These are phyloP conservation scores for Solanum etuberosum DNA, from an alignment of 257 asterid species.

Conservation along the genomic window DNA sequence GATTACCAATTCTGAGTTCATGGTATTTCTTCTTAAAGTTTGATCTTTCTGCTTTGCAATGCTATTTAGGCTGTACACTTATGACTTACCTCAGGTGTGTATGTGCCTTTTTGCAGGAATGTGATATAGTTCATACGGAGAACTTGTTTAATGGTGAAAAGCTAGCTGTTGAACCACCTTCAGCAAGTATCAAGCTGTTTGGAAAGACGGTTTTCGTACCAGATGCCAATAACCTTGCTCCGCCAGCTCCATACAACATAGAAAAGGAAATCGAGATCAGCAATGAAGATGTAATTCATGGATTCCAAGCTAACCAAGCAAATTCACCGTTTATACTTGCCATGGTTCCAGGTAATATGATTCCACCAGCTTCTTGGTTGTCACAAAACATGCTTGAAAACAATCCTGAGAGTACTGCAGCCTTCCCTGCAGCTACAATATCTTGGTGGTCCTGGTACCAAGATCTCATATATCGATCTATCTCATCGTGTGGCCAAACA, in stretches of 20 bases:
- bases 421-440: slow-evolving; percentile 2
- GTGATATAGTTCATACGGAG: slow-evolving; percentile 33
- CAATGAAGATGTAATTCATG: slow-evolving; percentile 1
- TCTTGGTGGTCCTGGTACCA: slow-evolving; percentile 43
- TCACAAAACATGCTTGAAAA: slow-evolving; percentile 14
- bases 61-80: background rate
- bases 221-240: slow-evolving; percentile 22
- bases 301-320: slow-evolving; percentile 1
- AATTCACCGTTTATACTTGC: slow-evolving; percentile 22
- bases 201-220: slow-evolving; percentile 52
- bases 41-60: background rate
- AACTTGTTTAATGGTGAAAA: slow-evolving; percentile 24
- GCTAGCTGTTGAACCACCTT: slow-evolving; percentile 16
- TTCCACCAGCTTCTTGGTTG: slow-evolving; percentile 14
- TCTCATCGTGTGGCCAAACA: slow-evolving; percentile 14
- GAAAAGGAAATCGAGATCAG: slow-evolving; percentile 7
- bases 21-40: slow-evolving; percentile 16
- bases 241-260: slow-evolving; percentile 5
- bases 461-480: slow-evolving; percentile 20
- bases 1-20: slow-evolving; percentile 5
- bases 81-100: background rate
- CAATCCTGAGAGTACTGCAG: slow-evolving; percentile 10
- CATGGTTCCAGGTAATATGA: slow-evolving; percentile 13
- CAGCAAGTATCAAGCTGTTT: slow-evolving; percentile 47
- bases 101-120: slow-evolving; percentile 27